These are phyloP conservation scores for Aspergillus unguis DNA, from an alignment of 2,329 filamentous ascomycete genomes.

Conservation along the genomic window DNA sequence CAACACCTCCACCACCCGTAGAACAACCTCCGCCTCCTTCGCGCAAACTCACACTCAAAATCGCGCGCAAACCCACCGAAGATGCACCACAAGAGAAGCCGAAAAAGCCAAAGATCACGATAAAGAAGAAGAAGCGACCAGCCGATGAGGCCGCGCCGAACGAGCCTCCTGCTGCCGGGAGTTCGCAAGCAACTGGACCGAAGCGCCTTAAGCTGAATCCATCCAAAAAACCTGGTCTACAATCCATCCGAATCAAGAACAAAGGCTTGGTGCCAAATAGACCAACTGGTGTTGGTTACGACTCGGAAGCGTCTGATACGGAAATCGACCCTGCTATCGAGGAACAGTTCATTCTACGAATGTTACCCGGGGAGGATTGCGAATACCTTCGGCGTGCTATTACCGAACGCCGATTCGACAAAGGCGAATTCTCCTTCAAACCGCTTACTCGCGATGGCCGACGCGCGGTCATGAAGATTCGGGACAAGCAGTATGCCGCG, in stretches of 20 bases:
- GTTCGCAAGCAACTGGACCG: constrained; percentile 25
- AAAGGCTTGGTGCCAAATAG: constrained; percentile 67
- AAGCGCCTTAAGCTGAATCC: constrained; percentile 41
- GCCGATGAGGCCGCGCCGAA: constrained; percentile 27
- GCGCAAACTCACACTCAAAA: constrained; percentile 43
- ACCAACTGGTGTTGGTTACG: constrained; percentile 83
- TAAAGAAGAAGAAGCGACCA: constrained; percentile 39
- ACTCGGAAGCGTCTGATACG: constrained; percentile 89
- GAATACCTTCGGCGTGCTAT: constrained; percentile 77
- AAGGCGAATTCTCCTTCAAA: constrained; percentile 74
- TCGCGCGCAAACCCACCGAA: constrained; percentile 30
- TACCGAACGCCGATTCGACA: constrained; percentile 72
- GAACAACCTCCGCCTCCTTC: constrained; percentile 28
- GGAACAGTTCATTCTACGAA: constrained; percentile 83
- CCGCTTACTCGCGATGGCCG: constrained; percentile 69
- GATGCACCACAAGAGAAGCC: constrained; percentile 12
- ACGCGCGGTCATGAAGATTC: constrained; percentile 68
- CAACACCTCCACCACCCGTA: constrained; percentile 16
- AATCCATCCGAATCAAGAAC: constrained; percentile 58
- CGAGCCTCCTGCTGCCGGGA: constrained; percentile 21
- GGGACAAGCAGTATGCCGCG: constrained; percentile 69
- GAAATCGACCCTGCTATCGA: constrained; percentile 86
- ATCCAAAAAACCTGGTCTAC: constrained; percentile 38
- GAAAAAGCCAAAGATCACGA: constrained; percentile 35
- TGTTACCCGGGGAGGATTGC: constrained; percentile 79